Base-by-base conservation (phyloP, 1,284 basidiomycete species). In the Ceratobasidium theobromae region DNA sequence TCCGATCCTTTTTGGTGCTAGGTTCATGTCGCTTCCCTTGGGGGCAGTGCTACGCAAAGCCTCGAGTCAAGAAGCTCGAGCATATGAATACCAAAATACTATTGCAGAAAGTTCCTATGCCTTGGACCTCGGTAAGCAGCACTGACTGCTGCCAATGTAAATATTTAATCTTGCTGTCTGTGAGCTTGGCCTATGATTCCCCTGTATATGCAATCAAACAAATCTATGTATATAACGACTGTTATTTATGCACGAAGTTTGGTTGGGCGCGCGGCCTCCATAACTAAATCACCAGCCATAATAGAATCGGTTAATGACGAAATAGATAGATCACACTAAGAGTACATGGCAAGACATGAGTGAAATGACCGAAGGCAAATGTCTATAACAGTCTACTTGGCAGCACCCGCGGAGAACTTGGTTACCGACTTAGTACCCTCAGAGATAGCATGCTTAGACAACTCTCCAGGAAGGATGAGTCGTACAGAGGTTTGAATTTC, bases 401-500 rank as follows among this genome's bases (percentile, higher is more conserved):
- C 62, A 28, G 62, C 41, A 28, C 62, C 66, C 18, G 57, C 54
- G 6, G 66, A 60, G 66, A 62, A 62, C 72, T 81, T 72, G 32
- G 73, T 72, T 41, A 74, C 72, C 25, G 72, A 74, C 70, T 74
- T 74, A 45, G 73, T 74, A 32, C 88, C 88, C 75, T 91, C 88
- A 67, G 86, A 88, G 72, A 89, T 90, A 62, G 88, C 86, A 73
- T 89, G 88, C 81, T 91, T 91, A 71, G 88, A 86, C 48, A 90
- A 82, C 77, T 91, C 91, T 78, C 89, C 90, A 72, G 93, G 93
- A 2, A 96, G 87, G 77, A 96, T 95, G 46, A 96, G 84, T 69
- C 93, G 89, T 53, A 95, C 92, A 62, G 90, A 85, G 53, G 93
- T 95, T 79, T 95, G 93, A 74, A 95, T 95, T 79, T 95, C 93